A percentile compares a stretch with the other conserved stretches of the same genome.
These are phyloP conservation scores for Xylaria sp. DNA, from an alignment of 495 filamentous ascomycete species.

Conservation along the genomic window DNA sequence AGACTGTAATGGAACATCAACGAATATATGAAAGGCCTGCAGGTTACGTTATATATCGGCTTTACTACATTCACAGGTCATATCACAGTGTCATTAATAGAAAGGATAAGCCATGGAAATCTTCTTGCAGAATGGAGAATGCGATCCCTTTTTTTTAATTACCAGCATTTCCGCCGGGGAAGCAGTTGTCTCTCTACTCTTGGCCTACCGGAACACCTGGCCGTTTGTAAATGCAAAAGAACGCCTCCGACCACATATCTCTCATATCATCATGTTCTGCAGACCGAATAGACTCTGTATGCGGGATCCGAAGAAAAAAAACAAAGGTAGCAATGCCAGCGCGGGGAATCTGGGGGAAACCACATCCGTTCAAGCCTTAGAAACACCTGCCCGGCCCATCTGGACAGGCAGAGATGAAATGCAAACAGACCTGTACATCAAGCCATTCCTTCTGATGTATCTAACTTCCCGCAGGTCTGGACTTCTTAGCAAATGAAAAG, in stretches of 20 bases:
- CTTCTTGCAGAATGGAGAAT: slow-evolving; percentile 13
- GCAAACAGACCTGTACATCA: slow-evolving; percentile 9
- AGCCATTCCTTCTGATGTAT: slow-evolving; percentile 8
- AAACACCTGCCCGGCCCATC: neutral
- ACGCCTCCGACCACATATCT: slow-evolving; percentile 21
- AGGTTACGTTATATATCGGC: neutral
- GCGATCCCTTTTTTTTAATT: slow-evolving; percentile 24
- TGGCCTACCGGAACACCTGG: slow-evolving; percentile 19
- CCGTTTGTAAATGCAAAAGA: slow-evolving; percentile 30
- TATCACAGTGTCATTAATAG: neutral
- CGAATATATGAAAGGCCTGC: neutral
- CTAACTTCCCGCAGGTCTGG: neutral
- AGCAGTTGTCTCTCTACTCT: slow-evolving; percentile 22
- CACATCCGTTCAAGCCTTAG: slow-evolving; percentile 2
- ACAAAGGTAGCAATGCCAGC: slow-evolving; percentile 10
- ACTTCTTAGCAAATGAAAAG: neutral
- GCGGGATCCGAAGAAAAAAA: neutral
- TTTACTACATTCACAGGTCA: neutral
- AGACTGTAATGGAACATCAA: neutral
- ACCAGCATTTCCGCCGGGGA: slow-evolving; percentile 10
- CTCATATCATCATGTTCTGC: slow-evolving; percentile 25
- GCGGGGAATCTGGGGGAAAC: slow-evolving; percentile 17
- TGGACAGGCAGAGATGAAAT: slow-evolving; percentile 7
- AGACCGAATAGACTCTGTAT: slow-evolving; percentile 7
- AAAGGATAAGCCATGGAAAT: neutral